These are phyloP conservation scores for Pyracantha coccinea DNA, from an alignment of 331 rosid genomes.

Conservation along the genomic window DNA sequence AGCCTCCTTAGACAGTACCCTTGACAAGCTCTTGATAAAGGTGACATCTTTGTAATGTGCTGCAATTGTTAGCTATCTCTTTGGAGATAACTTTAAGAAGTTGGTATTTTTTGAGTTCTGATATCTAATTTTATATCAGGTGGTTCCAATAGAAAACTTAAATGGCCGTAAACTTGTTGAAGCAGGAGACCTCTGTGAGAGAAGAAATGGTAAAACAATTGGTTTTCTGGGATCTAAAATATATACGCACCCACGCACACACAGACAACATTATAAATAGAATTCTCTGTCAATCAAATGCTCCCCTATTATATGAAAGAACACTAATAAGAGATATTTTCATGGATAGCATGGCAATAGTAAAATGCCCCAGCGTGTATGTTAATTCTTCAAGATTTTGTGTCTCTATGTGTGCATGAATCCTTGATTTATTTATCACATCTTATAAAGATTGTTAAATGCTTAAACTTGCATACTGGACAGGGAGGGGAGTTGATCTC, in stretches of 20 bases:
- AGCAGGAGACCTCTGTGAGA: conserved; percentile 88
- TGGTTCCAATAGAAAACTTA: conserved; percentile 89
- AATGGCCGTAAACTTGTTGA: conserved; percentile 91
- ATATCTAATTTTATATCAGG: conserved; percentile 39
- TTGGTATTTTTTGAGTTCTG: conserved; percentile 12
- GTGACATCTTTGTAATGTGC: conserved; percentile 22
- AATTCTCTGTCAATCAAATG: not conserved
- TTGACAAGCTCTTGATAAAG: conserved; percentile 80
- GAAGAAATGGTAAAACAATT: conserved; percentile 57
- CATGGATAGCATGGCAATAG: not conserved
- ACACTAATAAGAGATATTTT: not conserved
- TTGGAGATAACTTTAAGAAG: not conserved
- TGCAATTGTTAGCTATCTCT: not conserved
- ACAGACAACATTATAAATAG: not conserved
- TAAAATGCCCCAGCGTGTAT: not conserved
- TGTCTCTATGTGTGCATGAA: not conserved
- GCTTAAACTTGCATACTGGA: conserved; percentile 20
- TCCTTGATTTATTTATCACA: not conserved
- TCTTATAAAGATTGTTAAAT: not conserved
- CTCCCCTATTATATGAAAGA: not conserved
- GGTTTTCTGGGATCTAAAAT: not conserved
- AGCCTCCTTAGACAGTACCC: conserved; percentile 53
- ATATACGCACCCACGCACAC: not conserved
- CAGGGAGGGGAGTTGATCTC: conserved; percentile 99
- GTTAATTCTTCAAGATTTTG: not conserved